These are phyloP conservation scores for Lactarius trivialis DNA, from an alignment of 768 basidiomycete genomes.

Conservation along the genomic window DNA sequence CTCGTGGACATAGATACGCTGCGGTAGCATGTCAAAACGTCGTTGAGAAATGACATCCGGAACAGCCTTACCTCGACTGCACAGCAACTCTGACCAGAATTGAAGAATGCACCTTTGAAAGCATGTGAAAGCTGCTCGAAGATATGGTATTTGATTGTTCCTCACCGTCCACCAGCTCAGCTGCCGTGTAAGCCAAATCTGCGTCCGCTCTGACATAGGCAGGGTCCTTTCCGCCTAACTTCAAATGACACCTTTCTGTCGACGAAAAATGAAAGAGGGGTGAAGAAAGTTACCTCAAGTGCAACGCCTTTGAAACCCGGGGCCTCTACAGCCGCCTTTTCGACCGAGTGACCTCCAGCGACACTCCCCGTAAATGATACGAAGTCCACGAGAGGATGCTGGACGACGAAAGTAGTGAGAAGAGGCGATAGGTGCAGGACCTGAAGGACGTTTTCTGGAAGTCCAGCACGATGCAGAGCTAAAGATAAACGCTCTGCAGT, in stretches of 20 bases:
- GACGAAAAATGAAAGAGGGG: not conserved
- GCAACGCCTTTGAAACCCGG: conserved; percentile 80
- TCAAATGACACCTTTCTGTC: conserved; percentile 14
- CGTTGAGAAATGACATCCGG: not conserved
- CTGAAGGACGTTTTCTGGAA: conserved; percentile 68
- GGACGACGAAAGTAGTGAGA: conserved; percentile 53
- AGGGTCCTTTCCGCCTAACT: conserved; percentile 97
- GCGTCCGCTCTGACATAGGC: conserved; percentile 91
- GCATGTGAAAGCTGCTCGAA: conserved; percentile 1
- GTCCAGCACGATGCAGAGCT: conserved; percentile 67
- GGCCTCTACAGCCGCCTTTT: conserved; percentile 57
- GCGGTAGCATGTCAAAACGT: not conserved
- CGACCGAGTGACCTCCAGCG: conserved; percentile 64
- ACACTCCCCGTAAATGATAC: conserved; percentile 92
- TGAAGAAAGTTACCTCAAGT: conserved; percentile 53
- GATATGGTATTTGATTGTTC: not conserved
- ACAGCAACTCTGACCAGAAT: conserved; percentile 97
- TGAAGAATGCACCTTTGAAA: conserved; percentile 80
- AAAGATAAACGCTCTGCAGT: conserved; percentile 73
- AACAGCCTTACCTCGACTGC: conserved; percentile 61
- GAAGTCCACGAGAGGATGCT: conserved; percentile 66
- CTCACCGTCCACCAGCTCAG: conserved; percentile 86
- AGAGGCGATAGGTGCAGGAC: conserved; percentile 66
- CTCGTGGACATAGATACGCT: conserved; percentile 94
- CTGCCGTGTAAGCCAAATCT: conserved; percentile 72